phyloP scores from a whole-genome alignment of 495 filamentous ascomycete species.

The Penicillium lividum region DNA sequence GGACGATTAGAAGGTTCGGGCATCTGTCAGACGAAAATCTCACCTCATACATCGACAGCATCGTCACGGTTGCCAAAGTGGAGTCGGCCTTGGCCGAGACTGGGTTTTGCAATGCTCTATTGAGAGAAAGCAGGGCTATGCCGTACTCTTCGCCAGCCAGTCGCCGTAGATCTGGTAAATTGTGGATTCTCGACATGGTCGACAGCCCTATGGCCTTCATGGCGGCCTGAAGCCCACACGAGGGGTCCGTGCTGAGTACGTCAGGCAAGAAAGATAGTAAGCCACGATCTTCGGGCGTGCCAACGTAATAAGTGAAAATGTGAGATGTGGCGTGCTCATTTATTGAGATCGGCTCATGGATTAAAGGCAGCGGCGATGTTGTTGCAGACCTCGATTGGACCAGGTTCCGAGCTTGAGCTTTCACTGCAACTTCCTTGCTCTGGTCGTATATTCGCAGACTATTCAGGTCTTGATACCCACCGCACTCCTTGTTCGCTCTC shows the following conservation, averaged over 20 bases:
- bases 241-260: conserved; percentile 9
- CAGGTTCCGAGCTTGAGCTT: not conserved
- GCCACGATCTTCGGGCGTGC: conserved; percentile 10
- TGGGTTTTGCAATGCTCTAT: conserved; percentile 16
- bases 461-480: not conserved
- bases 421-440: not conserved
- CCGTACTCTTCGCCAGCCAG: conserved; percentile 19
- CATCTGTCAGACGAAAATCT: not conserved
- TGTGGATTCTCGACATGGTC: conserved; percentile 11
- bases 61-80: conserved; percentile 21
- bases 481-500: not conserved
- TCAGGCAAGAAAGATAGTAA: conserved; percentile 12
- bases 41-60: conserved; percentile 30
- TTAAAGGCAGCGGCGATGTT: not conserved
- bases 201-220: conserved; percentile 19
- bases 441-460: not conserved
- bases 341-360: conserved; percentile 5
- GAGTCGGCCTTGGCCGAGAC: conserved; percentile 17
- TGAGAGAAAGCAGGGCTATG: conserved; percentile 17
- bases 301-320: conserved; percentile 18
- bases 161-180: conserved; percentile 3
- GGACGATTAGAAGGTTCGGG: not conserved
- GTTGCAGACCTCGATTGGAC: not conserved
- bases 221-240: conserved; percentile 14
- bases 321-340: conserved; percentile 12